Evolutionary conservation across 2,329 filamentous ascomycete species (phyloP).

Genomic region (Colletotrichum liriopes): DNA sequence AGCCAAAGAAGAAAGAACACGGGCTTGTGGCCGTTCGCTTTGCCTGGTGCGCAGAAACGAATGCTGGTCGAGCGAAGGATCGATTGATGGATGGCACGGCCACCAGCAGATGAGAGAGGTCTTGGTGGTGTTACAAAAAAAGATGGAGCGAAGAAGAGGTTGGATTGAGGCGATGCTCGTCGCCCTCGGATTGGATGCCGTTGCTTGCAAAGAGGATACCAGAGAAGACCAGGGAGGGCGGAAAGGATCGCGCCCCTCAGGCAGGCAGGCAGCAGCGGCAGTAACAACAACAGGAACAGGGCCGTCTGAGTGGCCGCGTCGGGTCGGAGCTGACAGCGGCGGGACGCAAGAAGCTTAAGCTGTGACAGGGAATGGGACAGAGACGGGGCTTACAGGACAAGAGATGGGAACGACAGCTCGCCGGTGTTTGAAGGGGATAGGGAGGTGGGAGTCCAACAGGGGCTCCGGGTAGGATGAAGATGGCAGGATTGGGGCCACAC

Average conservation of each 20-base stretch:
- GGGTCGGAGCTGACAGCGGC: constrained; percentile 12
- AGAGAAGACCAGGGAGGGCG: not conserved
- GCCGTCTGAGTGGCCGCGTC: constrained; percentile 4
- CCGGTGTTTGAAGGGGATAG: not conserved
- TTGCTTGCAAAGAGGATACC: constrained; percentile 13
- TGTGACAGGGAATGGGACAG: constrained; percentile 23
- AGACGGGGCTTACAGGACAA: constrained; percentile 3
- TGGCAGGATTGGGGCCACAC: constrained; percentile 3
- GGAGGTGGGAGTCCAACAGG: not conserved
- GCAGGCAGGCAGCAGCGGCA: constrained; percentile 1
- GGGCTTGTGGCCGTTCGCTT: constrained; percentile 13
- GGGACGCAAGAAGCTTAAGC: constrained; percentile 23
- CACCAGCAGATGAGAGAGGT: constrained; percentile 11
- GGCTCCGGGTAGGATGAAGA: not conserved
- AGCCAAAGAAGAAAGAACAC: constrained; percentile 2
- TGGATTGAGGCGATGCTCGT: constrained; percentile 32
- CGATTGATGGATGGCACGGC: constrained; percentile 31
- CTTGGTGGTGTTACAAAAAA: constrained; percentile 29
- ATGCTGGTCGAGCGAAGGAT: constrained; percentile 21
- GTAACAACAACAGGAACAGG: constrained; percentile 1
- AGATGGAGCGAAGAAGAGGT: constrained; percentile 8
- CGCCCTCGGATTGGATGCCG: constrained; percentile 17
- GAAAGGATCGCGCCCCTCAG: not conserved
- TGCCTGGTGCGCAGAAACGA: constrained; percentile 8
- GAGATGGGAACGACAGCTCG: not conserved